A percentile compares a stretch with the other conserved stretches of the same genome.
Conservation (phyloP, 2,329 filamentous ascomycete genomes). For the Aspergillus sp. region DNA sequence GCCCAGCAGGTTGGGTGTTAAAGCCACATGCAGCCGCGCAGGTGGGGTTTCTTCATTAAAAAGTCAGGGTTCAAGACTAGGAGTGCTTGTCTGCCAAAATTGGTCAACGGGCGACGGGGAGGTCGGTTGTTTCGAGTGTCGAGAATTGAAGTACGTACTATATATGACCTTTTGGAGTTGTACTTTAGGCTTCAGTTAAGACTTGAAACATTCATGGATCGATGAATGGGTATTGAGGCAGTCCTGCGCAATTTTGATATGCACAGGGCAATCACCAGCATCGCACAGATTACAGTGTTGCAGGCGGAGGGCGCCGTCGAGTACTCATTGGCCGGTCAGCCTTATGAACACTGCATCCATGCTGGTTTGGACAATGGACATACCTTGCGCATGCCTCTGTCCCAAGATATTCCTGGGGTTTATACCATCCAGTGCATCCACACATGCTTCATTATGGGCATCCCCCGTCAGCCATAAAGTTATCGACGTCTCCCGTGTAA, state of each 20-base stretch:
- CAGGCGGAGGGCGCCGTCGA: neutral
- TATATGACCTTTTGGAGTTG: neutral
- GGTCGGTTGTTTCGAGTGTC: neutral
- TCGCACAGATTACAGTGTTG: neutral
- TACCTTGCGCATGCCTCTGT: too few species aligned
- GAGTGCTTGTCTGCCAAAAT: neutral
- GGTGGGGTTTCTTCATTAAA: neutral
- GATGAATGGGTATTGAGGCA: neutral
- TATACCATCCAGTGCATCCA: too few species aligned
- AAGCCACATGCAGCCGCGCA: slow-evolving; percentile 4
- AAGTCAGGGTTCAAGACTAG: neutral
- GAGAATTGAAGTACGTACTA: neutral
- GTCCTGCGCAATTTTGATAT: neutral
- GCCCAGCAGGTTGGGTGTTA: neutral
- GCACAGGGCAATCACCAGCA: neutral
- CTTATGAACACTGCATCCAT: neutral
- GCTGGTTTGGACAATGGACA: neutral
- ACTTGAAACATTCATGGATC: neutral
- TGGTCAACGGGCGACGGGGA: neutral
- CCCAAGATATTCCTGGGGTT: too few species aligned
- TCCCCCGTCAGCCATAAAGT: too few species aligned
- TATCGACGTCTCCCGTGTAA: too few species aligned
- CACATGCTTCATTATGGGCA: too few species aligned
- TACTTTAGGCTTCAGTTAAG: neutral
- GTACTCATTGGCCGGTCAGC: neutral